Evolutionary conservation across 768 basidiomycete genomes (phyloP).

Genomic region (Boletus coccyginus): DNA sequence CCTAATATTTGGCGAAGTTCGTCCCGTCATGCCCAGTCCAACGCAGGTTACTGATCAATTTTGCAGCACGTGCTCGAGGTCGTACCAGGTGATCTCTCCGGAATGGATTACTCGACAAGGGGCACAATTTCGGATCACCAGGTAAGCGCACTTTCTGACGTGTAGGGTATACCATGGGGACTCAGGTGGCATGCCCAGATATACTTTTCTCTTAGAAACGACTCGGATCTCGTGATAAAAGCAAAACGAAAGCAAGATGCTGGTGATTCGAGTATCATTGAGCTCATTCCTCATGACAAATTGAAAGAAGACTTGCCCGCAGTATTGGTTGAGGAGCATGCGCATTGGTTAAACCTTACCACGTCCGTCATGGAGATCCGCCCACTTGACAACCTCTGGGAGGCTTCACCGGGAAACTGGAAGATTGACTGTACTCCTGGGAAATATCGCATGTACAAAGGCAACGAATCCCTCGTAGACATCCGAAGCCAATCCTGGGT

Average conservation of each 20-base stretch:
- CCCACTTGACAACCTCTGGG: conserved; percentile 25
- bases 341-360: conserved; percentile 33
- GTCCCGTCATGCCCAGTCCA: background rate
- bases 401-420: conserved; percentile 28
- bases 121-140: conserved; percentile 14
- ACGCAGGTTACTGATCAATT: background rate
- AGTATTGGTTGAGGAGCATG: conserved; percentile 19
- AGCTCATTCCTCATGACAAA: conserved; percentile 25
- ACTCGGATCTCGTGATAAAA: conserved; percentile 16
- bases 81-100: conserved; percentile 22
- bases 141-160: conserved; percentile 5
- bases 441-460: conserved; percentile 8
- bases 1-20: conserved; percentile 21
- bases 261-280: conserved; percentile 1
- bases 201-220: conserved; percentile 17
- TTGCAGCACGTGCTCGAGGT: conserved; percentile 21
- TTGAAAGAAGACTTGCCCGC: conserved; percentile 26
- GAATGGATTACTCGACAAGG: conserved; percentile 27
- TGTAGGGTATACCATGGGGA: background rate
- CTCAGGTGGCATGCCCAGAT: conserved; percentile 10
- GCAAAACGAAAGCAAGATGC: background rate
- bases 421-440: conserved; percentile 10
- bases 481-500: conserved; percentile 25
- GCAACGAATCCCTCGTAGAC: conserved; percentile 20
- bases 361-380: conserved; percentile 27